These are phyloP conservation scores for Olyra latifolia DNA, from an alignment of 176 grass and related monocot species.

Conservation along the genomic window DNA sequence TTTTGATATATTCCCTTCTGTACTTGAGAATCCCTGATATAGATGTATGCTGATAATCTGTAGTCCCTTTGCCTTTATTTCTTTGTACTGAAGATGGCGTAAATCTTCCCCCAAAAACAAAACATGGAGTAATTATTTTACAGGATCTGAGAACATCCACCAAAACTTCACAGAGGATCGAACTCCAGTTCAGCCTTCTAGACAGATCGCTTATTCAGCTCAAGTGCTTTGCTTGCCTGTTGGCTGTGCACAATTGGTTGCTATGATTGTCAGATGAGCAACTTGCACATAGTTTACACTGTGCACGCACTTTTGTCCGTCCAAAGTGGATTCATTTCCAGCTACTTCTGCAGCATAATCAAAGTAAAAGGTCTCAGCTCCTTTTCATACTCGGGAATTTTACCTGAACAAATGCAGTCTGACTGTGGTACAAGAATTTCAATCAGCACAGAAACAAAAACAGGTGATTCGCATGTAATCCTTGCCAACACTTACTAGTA, in stretches of 20 bases:
- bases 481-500: background rate
- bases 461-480: background rate
- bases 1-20: background rate
- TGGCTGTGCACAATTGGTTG: background rate
- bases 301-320: background rate
- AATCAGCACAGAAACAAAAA: background rate
- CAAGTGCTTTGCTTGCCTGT: conserved; percentile 15
- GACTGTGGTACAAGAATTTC: background rate
- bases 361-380: background rate
- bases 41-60: background rate
- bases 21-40: background rate
- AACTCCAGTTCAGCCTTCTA: background rate
- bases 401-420: background rate
- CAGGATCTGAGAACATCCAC: background rate
- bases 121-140: background rate
- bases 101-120: background rate
- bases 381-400: background rate
- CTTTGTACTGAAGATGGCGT: background rate
- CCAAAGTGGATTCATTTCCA: background rate
- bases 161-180: background rate
- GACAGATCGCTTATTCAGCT: background rate
- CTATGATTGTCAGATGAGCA: conserved; percentile 7
- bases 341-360: background rate
- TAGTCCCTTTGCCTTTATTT: background rate
- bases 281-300: background rate